phyloP scores from a whole-genome alignment of 2,329 filamentous ascomycete species.

The Fusarium sp. region DNA sequence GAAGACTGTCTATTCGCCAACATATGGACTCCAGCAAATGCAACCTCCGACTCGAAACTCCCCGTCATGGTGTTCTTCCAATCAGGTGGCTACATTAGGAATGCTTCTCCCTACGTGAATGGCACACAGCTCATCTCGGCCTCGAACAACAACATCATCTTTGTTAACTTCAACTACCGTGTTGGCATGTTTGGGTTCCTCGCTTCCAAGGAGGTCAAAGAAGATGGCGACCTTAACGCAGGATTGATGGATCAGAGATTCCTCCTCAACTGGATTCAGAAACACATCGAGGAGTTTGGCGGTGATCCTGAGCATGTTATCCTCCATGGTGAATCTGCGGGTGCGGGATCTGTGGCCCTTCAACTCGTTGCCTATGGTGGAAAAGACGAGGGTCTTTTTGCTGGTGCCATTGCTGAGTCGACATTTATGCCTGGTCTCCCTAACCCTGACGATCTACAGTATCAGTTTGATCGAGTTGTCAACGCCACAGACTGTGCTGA shows the following conservation, averaged over 20 bases:
- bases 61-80: constrained; percentile 55
- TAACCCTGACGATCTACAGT: constrained; percentile 55
- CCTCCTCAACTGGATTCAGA: constrained; percentile 68
- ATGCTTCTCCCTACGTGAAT: constrained; percentile 63
- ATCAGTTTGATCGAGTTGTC: constrained; percentile 55
- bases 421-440: constrained; percentile 62
- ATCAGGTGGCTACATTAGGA: constrained; percentile 58
- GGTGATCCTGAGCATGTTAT: constrained; percentile 68
- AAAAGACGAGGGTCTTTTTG: constrained; percentile 57
- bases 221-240: constrained; percentile 68
- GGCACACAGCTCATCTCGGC: constrained; percentile 57
- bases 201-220: constrained; percentile 63
- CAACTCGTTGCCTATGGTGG: constrained; percentile 61
- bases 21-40: constrained; percentile 56
- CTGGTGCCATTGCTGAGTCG: constrained; percentile 58
- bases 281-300: constrained; percentile 67
- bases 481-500: constrained; percentile 49
- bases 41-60: constrained; percentile 43
- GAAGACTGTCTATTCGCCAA: constrained; percentile 62
- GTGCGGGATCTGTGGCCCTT: constrained; percentile 66
- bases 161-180: constrained; percentile 71
- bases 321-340: constrained; percentile 70
- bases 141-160: constrained; percentile 59
- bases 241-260: constrained; percentile 72
- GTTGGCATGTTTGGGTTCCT: constrained; percentile 72